Conservation (phyloP, 2,329 filamentous ascomycete species). For the Monosporascus sp. region DNA sequence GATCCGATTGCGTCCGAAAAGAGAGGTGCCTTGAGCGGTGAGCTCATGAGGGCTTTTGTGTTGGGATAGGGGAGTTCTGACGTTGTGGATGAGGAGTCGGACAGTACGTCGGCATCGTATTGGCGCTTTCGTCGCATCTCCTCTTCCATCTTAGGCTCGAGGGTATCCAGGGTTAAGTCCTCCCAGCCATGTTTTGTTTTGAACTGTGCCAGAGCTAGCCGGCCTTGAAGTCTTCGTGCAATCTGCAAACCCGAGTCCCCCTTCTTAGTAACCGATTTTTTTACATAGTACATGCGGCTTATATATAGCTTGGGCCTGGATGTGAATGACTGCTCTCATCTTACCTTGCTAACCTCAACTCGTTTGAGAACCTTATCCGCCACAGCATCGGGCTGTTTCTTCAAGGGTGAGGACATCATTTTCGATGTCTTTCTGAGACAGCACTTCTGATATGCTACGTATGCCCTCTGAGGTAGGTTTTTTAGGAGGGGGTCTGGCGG, state of each 20-base stretch:
- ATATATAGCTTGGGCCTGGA: too few species aligned
- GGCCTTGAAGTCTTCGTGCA: constrained; percentile 86
- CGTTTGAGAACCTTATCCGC: constrained; percentile 66
- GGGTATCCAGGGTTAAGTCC: constrained; percentile 76
- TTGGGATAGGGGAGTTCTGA: constrained; percentile 69
- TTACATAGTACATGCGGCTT: background rate
- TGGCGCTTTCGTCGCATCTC: constrained; percentile 70
- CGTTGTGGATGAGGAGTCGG: constrained; percentile 79
- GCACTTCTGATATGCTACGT: background rate
- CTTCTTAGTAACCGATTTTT: constrained; percentile 11
- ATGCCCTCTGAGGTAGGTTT: background rate
- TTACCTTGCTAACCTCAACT: constrained; percentile 71
- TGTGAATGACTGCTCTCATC: constrained; percentile 16
- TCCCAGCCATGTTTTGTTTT: constrained; percentile 96
- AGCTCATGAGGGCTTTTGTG: constrained; percentile 67
- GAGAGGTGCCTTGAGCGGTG: constrained; percentile 74
- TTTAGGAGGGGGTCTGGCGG: background rate
- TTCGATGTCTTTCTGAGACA: background rate
- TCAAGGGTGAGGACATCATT: constrained; percentile 55
- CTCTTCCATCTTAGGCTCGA: constrained; percentile 79
- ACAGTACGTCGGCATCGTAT: constrained; percentile 67
- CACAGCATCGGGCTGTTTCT: constrained; percentile 59
- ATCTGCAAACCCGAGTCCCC: constrained; percentile 55
- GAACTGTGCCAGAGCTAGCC: constrained; percentile 91
- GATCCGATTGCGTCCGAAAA: constrained; percentile 79